Evolutionary conservation across 164 flowering plant genomes (phyloP), one percentile per base, ranked within the genome.

Genomic region (Umbilicus rupestris): DNA sequence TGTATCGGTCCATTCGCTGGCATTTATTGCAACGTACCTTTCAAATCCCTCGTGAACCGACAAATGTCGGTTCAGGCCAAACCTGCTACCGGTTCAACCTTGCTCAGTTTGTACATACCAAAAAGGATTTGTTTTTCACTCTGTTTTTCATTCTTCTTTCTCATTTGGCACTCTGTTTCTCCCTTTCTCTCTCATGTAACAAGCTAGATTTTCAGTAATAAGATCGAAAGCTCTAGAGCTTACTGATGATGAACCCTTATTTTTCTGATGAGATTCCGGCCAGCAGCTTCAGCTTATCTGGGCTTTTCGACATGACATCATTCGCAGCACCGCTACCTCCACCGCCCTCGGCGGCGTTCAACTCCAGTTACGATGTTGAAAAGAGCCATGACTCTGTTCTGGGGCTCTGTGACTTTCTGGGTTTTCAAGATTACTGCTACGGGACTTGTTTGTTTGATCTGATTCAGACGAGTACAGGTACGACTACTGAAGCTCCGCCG

Each of bases 371-470:
- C n/a, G 65, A 63, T 35, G 14, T 11, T 11, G 65, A 39, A 0
- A 63, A 63, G 46, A 39, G 45, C 60, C 12, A 12, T 28, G 33
- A 10, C 33, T 55, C 68, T 31, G 60, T 72, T 33, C 65, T 67
- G 2, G 82, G 84, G 0, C 81, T 81, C 77, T 66, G 82, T 80
- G 96, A 89, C 66, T 67, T 84, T 68, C 75, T 85, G 14, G 84
- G 81, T 14, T 39, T 78, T 39, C 85, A 81, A 26, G 87, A 83
- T 64, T 44, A 31, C 64, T 63, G 42, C 24, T 37, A 17, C 17
- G 28, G 39, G 55, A 65, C 82, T 19, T 69, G 83, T 35, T 45
- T 79, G 62, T 83, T 80, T 63, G 88, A 88, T 73, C 70, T 77
- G 67, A 39, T 63, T 63, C 57, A 46, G n/a, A 33, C 66, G 20